Base-by-base conservation (phyloP, 1,139 yeast genomes). In the Geotrichum fermentans region DNA sequence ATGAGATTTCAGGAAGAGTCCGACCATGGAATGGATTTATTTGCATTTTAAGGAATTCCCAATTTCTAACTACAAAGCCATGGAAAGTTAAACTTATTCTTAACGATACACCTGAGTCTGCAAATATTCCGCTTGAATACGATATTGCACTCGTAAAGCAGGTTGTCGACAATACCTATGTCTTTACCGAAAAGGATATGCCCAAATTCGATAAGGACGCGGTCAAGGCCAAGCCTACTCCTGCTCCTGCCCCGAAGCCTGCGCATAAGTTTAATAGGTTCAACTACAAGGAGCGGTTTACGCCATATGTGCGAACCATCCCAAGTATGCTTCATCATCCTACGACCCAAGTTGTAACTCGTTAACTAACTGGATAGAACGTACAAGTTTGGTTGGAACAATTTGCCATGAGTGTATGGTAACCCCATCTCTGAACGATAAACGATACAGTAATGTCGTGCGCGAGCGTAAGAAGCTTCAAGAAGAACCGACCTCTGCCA, bases 371-470 rank as follows among this genome's bases (percentile, higher is more conserved):
- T 5, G 33, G 42, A 45, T 53, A 30, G 66, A 89, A 67, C 85
- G 85, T 60, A 89, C 98, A 0, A 78, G 90, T 2, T 69, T 92
- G 41, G 78, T 81, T 20, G 99, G 98, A 29, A 86, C 89, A 40
- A 83, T 92, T 24, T 85, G 84, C 55, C 97, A 92, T 64, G 99
- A 92, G 66, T 88, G 97, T 66, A 87, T 83, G 59, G 81, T 88
- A 16, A 79, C 85, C 47, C 97, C 97, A 7, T 78, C 88, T 4
- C 77, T 81, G 58, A 71, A 73, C 45, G 96, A 88, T 61, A 74
- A 78, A 33, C 82, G 82, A 61, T 88, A 89, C 65, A 70, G 73
- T 47, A 78, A 79, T 50, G 76, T 77, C 57, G 72, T 81, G 57
- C 73, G 70, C 58, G 73, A 68, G 61, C 69, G 96, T 63, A 76